Percentiles rank a stretch among this genome's conserved stretches.
phyloP scores from a whole-genome alignment of 257 asterid genomes.

The Solanum appendiculatum region DNA sequence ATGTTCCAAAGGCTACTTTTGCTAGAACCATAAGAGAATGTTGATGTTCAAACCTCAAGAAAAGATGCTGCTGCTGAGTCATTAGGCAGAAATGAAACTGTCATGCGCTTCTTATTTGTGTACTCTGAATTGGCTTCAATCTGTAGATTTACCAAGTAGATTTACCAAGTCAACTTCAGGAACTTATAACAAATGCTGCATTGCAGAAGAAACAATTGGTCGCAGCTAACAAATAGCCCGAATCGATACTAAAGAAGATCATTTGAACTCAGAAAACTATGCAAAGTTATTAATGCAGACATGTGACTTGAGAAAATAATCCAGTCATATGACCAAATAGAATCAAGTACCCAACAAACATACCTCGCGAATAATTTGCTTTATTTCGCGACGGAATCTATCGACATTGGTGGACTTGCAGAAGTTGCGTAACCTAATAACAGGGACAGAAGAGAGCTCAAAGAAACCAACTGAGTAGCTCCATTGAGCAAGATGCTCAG shows the following conservation, averaged over 20 bases:
- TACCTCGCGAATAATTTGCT: constrained; percentile 72
- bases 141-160: constrained; percentile 25
- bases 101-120: constrained; percentile 59
- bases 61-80: constrained; percentile 59
- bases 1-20: background rate
- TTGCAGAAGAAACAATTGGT: background rate
- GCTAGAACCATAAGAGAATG: background rate
- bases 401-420: constrained; percentile 83
- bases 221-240: background rate
- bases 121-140: constrained; percentile 70
- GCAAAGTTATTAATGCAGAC: background rate
- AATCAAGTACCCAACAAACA: background rate
- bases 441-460: constrained; percentile 77
- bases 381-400: constrained; percentile 74
- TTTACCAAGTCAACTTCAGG: constrained; percentile 12
- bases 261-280: background rate
- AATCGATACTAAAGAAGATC: background rate
- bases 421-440: constrained; percentile 62
- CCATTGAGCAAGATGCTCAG: constrained; percentile 92
- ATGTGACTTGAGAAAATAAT: background rate
- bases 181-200: background rate
- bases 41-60: constrained; percentile 59
- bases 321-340: background rate
- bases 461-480: constrained; percentile 73
- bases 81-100: constrained; percentile 63